Conservation (phyloP, 2,329 filamentous ascomycete genomes). For the Orbilia blumenaviensis region DNA sequence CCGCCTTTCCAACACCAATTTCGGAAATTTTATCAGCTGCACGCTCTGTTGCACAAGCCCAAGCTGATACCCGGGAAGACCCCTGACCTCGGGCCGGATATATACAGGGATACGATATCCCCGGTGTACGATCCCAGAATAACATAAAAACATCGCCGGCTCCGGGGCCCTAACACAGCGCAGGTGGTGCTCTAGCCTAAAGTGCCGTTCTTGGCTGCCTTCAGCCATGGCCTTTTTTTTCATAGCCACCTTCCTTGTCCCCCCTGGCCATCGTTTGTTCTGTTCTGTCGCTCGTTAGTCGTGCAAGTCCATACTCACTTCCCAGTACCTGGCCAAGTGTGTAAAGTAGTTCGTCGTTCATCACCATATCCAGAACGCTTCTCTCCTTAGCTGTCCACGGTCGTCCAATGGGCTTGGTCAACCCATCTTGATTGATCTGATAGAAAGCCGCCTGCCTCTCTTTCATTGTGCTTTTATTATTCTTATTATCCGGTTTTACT, state of each 20-base stretch:
- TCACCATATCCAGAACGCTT: constrained; percentile 3
- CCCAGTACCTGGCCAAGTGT: too few relatives aligned
- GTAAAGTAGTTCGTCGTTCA: too few relatives aligned
- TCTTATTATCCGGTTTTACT: not conserved
- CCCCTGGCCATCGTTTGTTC: not conserved
- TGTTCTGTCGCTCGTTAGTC: not conserved
- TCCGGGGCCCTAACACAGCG: constrained; percentile 16
- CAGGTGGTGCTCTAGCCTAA: constrained; percentile 42
- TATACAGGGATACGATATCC: too few relatives aligned
- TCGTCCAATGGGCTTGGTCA: constrained; percentile 14
- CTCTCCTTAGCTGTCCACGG: constrained; percentile 8
- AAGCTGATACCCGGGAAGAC: not conserved
- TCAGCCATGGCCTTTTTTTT: constrained; percentile 36
- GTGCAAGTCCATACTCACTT: too few relatives aligned
- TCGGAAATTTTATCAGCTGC: constrained; percentile 47
- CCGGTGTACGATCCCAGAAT: not conserved
- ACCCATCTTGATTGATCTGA: not conserved
- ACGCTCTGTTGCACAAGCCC: constrained; percentile 31
- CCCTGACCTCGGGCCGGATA: constrained; percentile 5
- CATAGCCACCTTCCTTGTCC: constrained; percentile 45
- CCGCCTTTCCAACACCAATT: constrained; percentile 19
- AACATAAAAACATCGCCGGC: not conserved
- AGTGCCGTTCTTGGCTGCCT: constrained; percentile 32
- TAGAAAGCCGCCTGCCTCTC: not conserved
- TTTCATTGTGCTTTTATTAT: not conserved